Evolutionary conservation across 208 protist species (phyloP), one percentile per base, ranked within the genome.

Genomic region (Tritrichomonas musculus): DNA sequence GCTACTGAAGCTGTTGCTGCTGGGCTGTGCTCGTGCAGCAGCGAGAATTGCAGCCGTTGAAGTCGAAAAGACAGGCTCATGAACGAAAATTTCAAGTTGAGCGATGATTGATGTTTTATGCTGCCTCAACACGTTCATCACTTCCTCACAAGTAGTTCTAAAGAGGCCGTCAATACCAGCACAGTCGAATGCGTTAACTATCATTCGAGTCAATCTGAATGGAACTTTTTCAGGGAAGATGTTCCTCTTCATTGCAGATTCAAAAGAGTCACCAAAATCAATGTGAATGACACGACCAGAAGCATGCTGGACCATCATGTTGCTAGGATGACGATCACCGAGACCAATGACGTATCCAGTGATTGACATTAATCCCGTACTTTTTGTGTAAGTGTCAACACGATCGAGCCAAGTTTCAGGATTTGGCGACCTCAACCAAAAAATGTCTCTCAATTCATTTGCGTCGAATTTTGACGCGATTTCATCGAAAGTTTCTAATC

Each of bases 201-300:
- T 84, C 33, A 53, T 84, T 53, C 73, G 13, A 11, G 73, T 84
- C 25, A 84, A 49, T 49, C 73, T 33, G 44, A 84, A 84, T n/a
- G 73, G 73, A 13, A 84, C 73, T 84, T 25, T 44, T 84, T 84
- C 73, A n/a, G 73, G 73, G 17, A 98, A 96, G 14, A 49, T 20
- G 5, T 3, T 84, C 27, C 33, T 53, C 47, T 3, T 11, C 44
- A 53, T 84, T 53, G 73, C 33, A 17, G 17, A 17, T 27, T 84
- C 73, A 47, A 84, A 84, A 84, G 44, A 50, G 47, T 50, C 33
- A n/a, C 44, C 73, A 84, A 84, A 84, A 47, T 84, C 73, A 47
- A 84, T 84, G n/a, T 84, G 33, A 49, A 84, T 50, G 8, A 44
- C 33, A 53, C 44, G 41, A 49, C 73, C 73, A 11, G 73, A 49